Conservation (phyloP, 352 stramenopile species). For the Phytophthora quininea region DNA sequence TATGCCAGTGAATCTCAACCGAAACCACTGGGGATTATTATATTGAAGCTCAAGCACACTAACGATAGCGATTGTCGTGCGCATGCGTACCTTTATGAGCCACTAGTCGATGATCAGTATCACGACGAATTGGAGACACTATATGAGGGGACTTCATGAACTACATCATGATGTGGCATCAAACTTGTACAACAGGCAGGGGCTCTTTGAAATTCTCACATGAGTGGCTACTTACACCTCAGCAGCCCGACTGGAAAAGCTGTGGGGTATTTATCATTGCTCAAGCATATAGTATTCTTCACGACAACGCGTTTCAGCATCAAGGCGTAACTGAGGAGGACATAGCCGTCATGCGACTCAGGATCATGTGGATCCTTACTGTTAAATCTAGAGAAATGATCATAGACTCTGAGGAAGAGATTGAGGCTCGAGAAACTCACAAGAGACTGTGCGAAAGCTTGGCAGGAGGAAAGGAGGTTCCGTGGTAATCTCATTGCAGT, state of each 20-base stretch:
- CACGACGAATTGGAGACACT: not conserved
- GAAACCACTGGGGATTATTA: slow-evolving; percentile 16
- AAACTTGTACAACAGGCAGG: not conserved
- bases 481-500: not conserved
- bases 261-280: not conserved
- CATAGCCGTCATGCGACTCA: not conserved
- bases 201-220: not conserved
- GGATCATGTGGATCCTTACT: not conserved
- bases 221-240: not conserved
- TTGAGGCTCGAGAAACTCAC: not conserved
- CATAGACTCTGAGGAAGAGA: not conserved
- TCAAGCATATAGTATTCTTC: not conserved
- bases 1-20: slow-evolving; percentile 7
- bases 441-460: not conserved
- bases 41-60: slow-evolving; percentile 1
- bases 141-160: not conserved
- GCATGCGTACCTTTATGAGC: slow-evolving; percentile 14
- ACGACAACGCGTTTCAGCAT: not conserved
- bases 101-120: slow-evolving; percentile 9
- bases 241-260: not conserved
- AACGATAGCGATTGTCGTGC: not conserved
- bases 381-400: not conserved
- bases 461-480: not conserved
- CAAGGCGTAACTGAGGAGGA: not conserved
- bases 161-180: not conserved